These are phyloP conservation scores for Geum urbanum DNA, from an alignment of 306 rosid genomes.

Conservation along the genomic window DNA sequence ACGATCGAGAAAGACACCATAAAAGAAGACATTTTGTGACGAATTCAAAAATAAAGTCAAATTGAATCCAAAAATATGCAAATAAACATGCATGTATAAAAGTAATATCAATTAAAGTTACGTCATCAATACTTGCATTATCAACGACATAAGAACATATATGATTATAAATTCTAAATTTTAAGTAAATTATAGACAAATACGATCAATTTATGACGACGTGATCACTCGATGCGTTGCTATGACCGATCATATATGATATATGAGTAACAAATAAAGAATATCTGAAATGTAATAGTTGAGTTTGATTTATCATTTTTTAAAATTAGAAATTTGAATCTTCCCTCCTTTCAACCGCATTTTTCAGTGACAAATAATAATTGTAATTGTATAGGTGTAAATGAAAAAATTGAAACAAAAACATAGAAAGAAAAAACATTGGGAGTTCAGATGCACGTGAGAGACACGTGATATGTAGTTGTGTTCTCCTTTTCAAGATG, in stretches of 20 bases:
- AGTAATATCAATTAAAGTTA: background rate
- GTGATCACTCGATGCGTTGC: background rate
- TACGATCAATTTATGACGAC: background rate
- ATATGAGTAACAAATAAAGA: too few relatives aligned
- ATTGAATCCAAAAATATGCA: background rate
- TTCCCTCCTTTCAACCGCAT: too few relatives aligned
- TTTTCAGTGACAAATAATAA: too few relatives aligned
- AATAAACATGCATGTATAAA: background rate
- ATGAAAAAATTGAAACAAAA: too few relatives aligned
- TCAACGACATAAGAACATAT: background rate
- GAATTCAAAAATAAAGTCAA: background rate
- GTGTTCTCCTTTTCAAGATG: slow-evolving; percentile 12
- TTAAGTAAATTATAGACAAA: too few relatives aligned
- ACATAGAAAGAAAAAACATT: too few relatives aligned
- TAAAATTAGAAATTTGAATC: too few relatives aligned
- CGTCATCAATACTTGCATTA: background rate
- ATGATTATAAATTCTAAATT: background rate
- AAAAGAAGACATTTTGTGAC: background rate
- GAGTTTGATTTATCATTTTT: too few relatives aligned
- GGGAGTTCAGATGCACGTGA: slow-evolving; percentile 20
- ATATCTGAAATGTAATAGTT: too few relatives aligned
- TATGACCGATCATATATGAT: too few relatives aligned
- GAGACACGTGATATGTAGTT: slow-evolving; percentile 34
- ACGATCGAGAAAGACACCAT: background rate
- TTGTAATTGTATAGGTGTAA: too few relatives aligned